phyloP scores from a whole-genome alignment of 2,329 filamentous ascomycete species.

The Botrytis byssoidea region DNA sequence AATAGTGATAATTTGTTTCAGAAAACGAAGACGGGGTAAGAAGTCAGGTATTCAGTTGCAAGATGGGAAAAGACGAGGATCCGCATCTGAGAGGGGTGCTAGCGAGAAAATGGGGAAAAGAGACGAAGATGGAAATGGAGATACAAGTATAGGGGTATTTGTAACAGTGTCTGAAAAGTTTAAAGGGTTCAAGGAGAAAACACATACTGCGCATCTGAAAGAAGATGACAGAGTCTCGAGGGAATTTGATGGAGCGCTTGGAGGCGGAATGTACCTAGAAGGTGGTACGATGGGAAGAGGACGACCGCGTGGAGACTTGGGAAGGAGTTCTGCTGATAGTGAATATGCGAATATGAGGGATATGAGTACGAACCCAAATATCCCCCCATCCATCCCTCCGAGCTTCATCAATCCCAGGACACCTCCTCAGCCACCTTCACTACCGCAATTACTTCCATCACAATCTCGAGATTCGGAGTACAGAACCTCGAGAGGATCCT shows the following conservation, averaged over 20 bases:
- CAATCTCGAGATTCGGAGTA: not conserved
- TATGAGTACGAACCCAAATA: not conserved
- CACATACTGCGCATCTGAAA: not conserved
- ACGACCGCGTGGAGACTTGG: too few relatives aligned
- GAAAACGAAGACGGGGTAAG: not conserved
- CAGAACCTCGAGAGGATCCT: not conserved
- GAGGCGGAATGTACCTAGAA: not conserved
- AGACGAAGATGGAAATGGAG: not conserved
- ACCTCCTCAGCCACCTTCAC: not conserved
- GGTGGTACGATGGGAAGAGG: not conserved
- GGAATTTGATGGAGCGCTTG: slow-evolving; percentile 8
- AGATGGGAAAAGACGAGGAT: not conserved
- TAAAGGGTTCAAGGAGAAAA: not conserved
- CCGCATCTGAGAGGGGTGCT: not conserved
- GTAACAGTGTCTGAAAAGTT: not conserved
- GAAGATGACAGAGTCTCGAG: slow-evolving; percentile 3
- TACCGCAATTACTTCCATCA: not conserved
- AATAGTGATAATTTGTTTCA: not conserved
- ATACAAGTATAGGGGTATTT: not conserved
- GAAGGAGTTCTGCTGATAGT: too few relatives aligned
- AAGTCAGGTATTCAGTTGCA: not conserved
- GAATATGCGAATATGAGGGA: not conserved
- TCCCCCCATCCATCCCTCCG: not conserved
- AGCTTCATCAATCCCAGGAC: not conserved
- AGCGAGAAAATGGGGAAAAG: not conserved